A percentile compares a stretch with the other conserved stretches of the same genome.
Evolutionary conservation across 2,329 filamentous ascomycete species (phyloP).

Genomic region (Talaromyces islandicus): DNA sequence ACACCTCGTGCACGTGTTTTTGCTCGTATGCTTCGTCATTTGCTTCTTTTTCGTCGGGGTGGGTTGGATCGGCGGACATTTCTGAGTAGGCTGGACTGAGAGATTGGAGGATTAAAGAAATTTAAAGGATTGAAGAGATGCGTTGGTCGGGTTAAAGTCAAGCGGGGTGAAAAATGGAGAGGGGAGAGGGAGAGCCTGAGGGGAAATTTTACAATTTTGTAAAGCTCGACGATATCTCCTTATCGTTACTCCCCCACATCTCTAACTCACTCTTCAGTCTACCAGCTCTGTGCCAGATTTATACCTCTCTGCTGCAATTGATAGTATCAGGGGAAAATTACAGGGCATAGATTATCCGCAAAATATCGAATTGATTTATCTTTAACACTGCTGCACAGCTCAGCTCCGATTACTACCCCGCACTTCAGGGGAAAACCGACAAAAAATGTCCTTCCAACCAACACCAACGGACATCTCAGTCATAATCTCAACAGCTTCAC

Average conservation of each 20-base stretch:
- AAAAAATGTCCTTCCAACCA: slow-evolving; percentile 20
- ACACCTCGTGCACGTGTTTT: slow-evolving; percentile 83
- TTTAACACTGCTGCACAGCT: not conserved
- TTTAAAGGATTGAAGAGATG: not conserved
- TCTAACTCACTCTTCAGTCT: not conserved
- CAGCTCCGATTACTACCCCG: not conserved
- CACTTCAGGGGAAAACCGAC: not conserved
- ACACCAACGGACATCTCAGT: slow-evolving; percentile 35
- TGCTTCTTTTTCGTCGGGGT: not conserved
- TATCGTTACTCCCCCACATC: not conserved
- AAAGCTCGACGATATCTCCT: not conserved
- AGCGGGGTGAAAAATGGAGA: not conserved
- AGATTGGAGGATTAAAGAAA: not conserved
- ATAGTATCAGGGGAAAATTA: not conserved
- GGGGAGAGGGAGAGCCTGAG: not conserved
- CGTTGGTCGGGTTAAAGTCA: not conserved
- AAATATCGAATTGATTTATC: not conserved
- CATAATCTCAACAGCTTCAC: slow-evolving; percentile 27
- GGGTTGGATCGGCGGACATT: not conserved
- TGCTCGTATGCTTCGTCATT: slow-evolving; percentile 60
- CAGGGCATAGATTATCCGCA: not conserved
- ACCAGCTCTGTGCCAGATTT: no score
- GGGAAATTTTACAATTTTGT: not conserved
- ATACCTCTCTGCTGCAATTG: not conserved
- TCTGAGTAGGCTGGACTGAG: not conserved